Evolutionary conservation across 2,329 filamentous ascomycete genomes (phyloP).

Genomic region (Zasmidium cellare): DNA sequence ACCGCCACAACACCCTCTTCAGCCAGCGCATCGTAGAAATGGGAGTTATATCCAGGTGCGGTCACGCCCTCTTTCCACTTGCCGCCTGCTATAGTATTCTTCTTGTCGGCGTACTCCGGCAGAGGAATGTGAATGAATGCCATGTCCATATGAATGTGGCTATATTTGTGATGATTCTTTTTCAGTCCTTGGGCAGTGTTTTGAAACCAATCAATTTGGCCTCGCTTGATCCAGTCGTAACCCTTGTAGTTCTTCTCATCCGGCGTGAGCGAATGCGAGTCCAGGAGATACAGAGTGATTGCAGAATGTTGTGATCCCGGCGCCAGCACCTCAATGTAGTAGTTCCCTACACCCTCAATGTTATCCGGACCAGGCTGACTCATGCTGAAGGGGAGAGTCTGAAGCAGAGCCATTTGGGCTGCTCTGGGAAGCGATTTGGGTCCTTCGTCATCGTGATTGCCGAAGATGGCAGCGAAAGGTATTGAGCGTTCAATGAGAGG

Average conservation of each 20-base stretch:
- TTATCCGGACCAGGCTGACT: slow-evolving; percentile 79
- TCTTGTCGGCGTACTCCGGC: slow-evolving; percentile 73
- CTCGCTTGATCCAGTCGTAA: slow-evolving; percentile 96
- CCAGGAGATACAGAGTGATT: slow-evolving; percentile 89
- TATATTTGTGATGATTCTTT: slow-evolving; percentile 70
- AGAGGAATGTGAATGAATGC: slow-evolving; percentile 97
- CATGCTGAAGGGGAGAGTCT: slow-evolving; percentile 85
- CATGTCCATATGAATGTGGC: slow-evolving; percentile 89
- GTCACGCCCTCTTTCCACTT: slow-evolving; percentile 81
- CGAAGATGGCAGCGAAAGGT: slow-evolving; percentile 91
- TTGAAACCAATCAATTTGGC: slow-evolving; percentile 93
- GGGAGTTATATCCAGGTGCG: slow-evolving; percentile 83
- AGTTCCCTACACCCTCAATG: slow-evolving; percentile 91
- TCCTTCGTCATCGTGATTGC: slow-evolving; percentile 95
- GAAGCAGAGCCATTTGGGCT: slow-evolving; percentile 80
- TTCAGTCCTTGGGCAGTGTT: slow-evolving; percentile 72
- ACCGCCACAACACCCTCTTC: slow-evolving; percentile 84
- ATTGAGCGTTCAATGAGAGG: slow-evolving; percentile 84
- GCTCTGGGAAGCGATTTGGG: slow-evolving; percentile 61
- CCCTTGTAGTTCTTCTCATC: slow-evolving; percentile 86
- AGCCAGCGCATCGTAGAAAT: slow-evolving; percentile 87
- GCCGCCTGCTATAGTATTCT: slow-evolving; percentile 61
- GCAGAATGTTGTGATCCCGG: slow-evolving; percentile 84
- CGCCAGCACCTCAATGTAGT: slow-evolving; percentile 85
- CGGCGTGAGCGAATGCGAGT: slow-evolving; percentile 88